A percentile compares a stretch with the other conserved stretches of the same genome.
These are phyloP conservation scores for Bombardia bombarda DNA, from an alignment of 495 filamentous ascomycete genomes.

Conservation along the genomic window DNA sequence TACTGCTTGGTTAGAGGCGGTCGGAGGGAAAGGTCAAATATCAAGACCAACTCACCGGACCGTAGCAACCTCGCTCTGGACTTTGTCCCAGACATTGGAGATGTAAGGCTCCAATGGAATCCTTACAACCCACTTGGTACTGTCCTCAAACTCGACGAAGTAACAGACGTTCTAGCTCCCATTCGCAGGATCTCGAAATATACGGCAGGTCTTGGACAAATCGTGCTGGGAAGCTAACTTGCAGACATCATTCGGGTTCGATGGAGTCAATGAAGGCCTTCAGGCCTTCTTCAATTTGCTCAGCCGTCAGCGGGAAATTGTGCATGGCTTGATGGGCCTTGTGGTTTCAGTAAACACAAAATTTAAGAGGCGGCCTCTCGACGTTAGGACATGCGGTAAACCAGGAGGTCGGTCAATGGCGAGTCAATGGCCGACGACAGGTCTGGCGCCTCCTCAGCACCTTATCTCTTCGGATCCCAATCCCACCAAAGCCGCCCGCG, in stretches of 20 bases:
- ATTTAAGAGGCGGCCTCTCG: constrained; percentile 1
- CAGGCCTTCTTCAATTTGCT: constrained; percentile 4
- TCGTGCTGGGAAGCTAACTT: constrained; percentile 8
- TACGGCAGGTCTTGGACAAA: constrained; percentile 7
- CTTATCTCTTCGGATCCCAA: neutral
- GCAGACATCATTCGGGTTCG: constrained; percentile 6
- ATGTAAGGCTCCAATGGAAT: constrained; percentile 6
- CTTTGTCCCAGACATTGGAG: constrained; percentile 11
- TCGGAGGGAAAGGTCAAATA: constrained; percentile 2
- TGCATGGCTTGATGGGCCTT: constrained; percentile 4
- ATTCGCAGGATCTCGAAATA: constrained; percentile 7
- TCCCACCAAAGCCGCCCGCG: neutral
- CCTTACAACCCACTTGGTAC: constrained; percentile 7
- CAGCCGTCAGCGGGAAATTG: constrained; percentile 6
- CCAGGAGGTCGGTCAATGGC: too few relatives aligned
- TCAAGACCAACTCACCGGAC: constrained; percentile 5
- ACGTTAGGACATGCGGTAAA: too few relatives aligned
- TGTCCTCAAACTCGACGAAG: constrained; percentile 11
- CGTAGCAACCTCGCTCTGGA: constrained; percentile 9
- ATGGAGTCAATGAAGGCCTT: constrained; percentile 9
- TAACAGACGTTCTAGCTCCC: constrained; percentile 8
- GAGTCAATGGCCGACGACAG: too few relatives aligned
- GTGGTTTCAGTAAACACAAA: constrained; percentile 3
- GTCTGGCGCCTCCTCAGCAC: neutral
- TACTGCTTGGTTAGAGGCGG: constrained; percentile 5